A percentile compares a stretch with the other conserved stretches of the same genome.
These are phyloP conservation scores for Colletotrichum sp. DNA, from an alignment of 2,329 filamentous ascomycete genomes.

Conservation along the genomic window DNA sequence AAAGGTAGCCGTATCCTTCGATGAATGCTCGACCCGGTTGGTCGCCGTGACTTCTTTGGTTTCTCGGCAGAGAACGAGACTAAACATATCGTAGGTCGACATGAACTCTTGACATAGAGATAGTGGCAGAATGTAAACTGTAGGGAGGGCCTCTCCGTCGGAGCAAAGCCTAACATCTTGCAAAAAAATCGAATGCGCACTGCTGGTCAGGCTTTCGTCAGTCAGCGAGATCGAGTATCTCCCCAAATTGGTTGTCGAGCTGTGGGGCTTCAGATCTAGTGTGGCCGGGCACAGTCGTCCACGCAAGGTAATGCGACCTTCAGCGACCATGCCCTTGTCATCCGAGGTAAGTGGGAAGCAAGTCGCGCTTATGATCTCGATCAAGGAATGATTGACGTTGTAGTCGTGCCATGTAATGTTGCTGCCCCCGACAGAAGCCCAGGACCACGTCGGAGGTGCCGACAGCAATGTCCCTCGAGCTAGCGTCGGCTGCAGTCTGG, in stretches of 20 bases:
- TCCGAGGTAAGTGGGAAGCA: not conserved
- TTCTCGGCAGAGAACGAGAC: not conserved
- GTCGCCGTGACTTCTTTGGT: not conserved
- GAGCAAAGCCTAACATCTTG: not conserved
- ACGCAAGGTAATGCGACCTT: not conserved
- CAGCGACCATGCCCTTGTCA: not conserved
- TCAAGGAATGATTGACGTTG: not conserved
- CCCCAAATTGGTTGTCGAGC: fast-evolving
- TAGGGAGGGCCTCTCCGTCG: fast-evolving
- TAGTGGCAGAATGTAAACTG: not conserved
- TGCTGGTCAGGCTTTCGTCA: not conserved
- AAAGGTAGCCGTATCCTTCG: not conserved
- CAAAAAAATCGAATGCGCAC: fast-evolving
- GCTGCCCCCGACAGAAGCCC: not conserved
- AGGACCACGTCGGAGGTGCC: not conserved
- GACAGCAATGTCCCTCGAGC: not conserved
- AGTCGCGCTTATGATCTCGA: not conserved
- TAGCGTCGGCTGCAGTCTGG: not conserved
- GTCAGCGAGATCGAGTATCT: fast-evolving
- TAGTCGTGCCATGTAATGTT: fast-evolving
- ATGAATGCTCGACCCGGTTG: not conserved
- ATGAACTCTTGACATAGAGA: not conserved
- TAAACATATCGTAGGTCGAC: too few relatives aligned
- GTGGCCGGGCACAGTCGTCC: fast-evolving
- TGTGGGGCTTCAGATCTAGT: not conserved